Evolutionary conservation across 1,139 yeast species (phyloP), one percentile per base, ranked within the genome.

Genomic region (Sugiyamaella grinbergsii): DNA sequence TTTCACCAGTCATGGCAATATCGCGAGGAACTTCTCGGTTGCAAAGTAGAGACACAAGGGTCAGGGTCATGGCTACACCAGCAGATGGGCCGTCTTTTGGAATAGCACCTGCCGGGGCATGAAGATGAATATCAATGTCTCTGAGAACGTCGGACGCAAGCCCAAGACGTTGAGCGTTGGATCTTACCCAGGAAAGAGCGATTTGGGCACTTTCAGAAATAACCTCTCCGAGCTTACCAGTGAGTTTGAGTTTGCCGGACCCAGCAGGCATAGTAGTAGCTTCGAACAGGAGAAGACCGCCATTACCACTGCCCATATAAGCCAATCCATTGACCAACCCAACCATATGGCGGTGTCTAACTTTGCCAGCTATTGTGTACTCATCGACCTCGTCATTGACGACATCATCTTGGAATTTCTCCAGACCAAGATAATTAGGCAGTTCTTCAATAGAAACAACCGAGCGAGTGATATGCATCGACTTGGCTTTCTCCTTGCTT

Each of bases 41-140:
- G 49, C 88, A 68, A 2, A 90, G 76, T 52, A 87, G 72, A 0
- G 96, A 88, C 41, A 90, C 71, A 50, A 90, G 73, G 65, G 90
- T 86, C 46, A 89, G 70, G 0, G 96, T 85, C 82, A 90, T 88
- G 2, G 97, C 88, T 39, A 88, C 81, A 36, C 97, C 97, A 0
- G 97, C 97, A 34, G 91, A 83, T 1, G 97, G 97, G 0, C 97
- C 97, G 66, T 90, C 97, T 69, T 90, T 90, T 31, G 85, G 83
- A 38, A 89, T 77, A 0, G 94, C 86, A 0, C 96, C 96, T 73
- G 85, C 84, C 0, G 96, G 96, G 38, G 89, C 95, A 66, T 89
- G 96, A 58, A 89, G 70, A 68, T 89, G 95, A 53, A 87, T 77
- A 54, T 85, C 90, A 51, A 79, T 68, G 52, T 75, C 76, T 56